Evolutionary conservation across 352 stramenopile genomes (phyloP).

Genomic region (Peronospora farinosa): DNA sequence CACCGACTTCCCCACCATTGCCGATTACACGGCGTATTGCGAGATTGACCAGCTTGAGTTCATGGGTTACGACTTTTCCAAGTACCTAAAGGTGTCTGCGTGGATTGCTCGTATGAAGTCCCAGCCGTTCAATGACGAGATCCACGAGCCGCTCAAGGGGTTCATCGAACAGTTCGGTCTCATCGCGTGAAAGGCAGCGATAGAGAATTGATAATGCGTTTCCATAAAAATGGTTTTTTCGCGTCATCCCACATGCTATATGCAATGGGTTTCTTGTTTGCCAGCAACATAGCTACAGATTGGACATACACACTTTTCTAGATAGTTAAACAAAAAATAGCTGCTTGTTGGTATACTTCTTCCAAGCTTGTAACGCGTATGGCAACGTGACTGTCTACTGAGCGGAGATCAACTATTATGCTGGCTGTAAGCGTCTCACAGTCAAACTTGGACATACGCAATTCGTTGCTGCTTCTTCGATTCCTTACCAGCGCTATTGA

Average conservation of each 20-base stretch:
- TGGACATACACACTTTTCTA: background rate
- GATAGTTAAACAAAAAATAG: too few species aligned
- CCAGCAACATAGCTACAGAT: slow-evolving; percentile 1
- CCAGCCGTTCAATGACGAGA: slow-evolving; percentile 48
- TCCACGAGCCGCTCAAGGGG: slow-evolving; percentile 31
- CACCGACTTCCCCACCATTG: slow-evolving; percentile 50
- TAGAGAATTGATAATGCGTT: slow-evolving; percentile 11
- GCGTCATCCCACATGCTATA: too few species aligned
- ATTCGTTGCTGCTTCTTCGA: too few species aligned
- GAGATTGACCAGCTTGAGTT: too few species aligned
- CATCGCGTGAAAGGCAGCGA: slow-evolving; percentile 10
- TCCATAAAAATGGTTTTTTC: slow-evolving; percentile 1
- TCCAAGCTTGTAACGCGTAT: too few species aligned
- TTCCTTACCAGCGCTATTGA: too few species aligned
- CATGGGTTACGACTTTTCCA: slow-evolving; percentile 46
- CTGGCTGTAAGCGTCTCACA: too few species aligned
- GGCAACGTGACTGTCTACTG: too few species aligned
- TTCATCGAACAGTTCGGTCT: slow-evolving; percentile 29
- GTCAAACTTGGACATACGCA: too few species aligned
- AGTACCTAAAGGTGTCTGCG: slow-evolving; percentile 42
- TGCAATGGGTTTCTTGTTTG: background rate
- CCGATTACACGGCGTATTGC: slow-evolving; percentile 42
- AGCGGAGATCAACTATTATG: too few species aligned
- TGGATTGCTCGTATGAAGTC: slow-evolving; percentile 57
- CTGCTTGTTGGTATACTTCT: too few species aligned